Percentiles rank a stretch among this genome's conserved stretches.
Conservation (phyloP, 1,139 yeast genomes). For the Meyerozyma sp. region DNA sequence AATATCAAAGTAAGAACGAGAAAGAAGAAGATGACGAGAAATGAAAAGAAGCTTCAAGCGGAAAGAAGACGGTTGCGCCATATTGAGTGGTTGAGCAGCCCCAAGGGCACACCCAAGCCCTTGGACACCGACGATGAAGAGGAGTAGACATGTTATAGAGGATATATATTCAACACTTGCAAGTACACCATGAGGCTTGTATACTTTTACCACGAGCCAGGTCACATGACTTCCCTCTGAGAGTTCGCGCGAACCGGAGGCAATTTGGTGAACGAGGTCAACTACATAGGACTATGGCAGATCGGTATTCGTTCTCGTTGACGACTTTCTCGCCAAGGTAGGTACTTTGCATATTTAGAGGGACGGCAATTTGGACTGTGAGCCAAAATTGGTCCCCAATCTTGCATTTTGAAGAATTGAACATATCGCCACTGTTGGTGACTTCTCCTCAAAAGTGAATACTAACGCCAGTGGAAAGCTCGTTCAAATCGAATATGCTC, state of each 20-base stretch:
- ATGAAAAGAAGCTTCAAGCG: slow-evolving; percentile 85
- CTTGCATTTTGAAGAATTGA: background rate
- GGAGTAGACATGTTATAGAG: slow-evolving; percentile 21
- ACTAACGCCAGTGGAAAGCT: slow-evolving; percentile 72
- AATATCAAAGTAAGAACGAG: slow-evolving; percentile 86
- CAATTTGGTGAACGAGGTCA: slow-evolving; percentile 1
- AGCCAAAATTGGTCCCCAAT: background rate
- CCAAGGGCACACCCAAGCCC: slow-evolving; percentile 97
- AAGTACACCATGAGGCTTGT: background rate
- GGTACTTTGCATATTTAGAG: slow-evolving; percentile 21
- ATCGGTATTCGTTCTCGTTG: slow-evolving; percentile 93
- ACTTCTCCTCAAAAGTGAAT: slow-evolving; percentile 3
- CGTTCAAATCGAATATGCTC: slow-evolving; percentile 96
- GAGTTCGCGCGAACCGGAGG: slow-evolving; percentile 1
- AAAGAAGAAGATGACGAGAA: slow-evolving; percentile 96
- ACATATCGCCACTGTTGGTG: background rate
- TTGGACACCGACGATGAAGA: slow-evolving; percentile 91
- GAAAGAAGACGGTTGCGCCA: slow-evolving; percentile 93
- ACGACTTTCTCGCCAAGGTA: slow-evolving; percentile 96
- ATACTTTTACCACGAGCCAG: background rate
- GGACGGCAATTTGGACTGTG: background rate
- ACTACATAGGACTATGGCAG: slow-evolving; percentile 59
- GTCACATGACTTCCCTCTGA: background rate
- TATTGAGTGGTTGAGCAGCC: slow-evolving; percentile 90
- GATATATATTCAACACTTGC: background rate